Evolutionary conservation across 352 stramenopile genomes (phyloP).

Genomic region (Pilasporangium apinafurcum): DNA sequence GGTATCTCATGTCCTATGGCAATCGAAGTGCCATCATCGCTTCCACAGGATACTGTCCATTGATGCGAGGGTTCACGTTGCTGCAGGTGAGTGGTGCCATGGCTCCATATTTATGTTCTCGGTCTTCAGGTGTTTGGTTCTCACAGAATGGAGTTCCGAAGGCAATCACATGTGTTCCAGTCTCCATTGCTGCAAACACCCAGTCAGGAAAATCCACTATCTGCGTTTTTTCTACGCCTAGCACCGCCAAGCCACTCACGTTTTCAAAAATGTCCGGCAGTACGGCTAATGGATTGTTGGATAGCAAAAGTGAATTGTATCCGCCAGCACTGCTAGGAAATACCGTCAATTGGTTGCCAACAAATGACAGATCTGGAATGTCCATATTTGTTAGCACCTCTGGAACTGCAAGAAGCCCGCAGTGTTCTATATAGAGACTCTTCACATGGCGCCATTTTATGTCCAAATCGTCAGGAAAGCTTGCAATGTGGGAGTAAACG

Average conservation of each 20-base stretch:
- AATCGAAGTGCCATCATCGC: too few species aligned
- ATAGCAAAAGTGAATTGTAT: constrained; percentile 5
- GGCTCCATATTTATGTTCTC: not conserved
- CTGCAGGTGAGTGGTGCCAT: constrained; percentile 2
- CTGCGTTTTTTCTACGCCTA: constrained; percentile 7
- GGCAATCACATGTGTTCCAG: not conserved
- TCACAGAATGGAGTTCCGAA: constrained; percentile 9
- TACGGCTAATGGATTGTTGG: constrained; percentile 7
- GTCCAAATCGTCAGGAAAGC: constrained; percentile 12
- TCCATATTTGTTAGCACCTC: constrained; percentile 2
- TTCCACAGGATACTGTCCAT: constrained; percentile 2
- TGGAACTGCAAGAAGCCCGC: constrained; percentile 3
- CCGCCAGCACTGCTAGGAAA: not conserved
- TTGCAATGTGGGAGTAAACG: constrained; percentile 8
- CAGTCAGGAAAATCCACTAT: constrained; percentile 2
- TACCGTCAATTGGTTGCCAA: constrained; percentile 7
- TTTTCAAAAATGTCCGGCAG: not conserved
- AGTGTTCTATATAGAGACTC: constrained; percentile 18
- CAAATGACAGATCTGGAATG: constrained; percentile 10
- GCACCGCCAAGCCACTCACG: not conserved
- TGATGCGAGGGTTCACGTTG: not conserved
- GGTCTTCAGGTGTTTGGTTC: too few species aligned
- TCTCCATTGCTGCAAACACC: not conserved
- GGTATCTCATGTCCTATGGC: too few species aligned
- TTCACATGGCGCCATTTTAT: constrained; percentile 2